These are phyloP conservation scores for Juncus inflexus DNA, from an alignment of 176 grass and related monocot genomes.

Conservation along the genomic window DNA sequence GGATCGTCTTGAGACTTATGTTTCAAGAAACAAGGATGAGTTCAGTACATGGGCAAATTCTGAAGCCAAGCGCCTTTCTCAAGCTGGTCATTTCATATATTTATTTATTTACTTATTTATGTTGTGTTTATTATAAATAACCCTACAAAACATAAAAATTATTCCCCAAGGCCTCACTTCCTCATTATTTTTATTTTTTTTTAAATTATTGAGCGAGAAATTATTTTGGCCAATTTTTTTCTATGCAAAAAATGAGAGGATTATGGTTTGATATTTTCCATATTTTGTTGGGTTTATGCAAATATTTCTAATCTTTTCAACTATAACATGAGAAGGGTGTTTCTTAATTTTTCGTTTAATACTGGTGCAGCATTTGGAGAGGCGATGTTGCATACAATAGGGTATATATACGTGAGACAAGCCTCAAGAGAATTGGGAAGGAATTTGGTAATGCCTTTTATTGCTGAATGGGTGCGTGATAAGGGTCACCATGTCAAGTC, in stretches of 20 bases:
- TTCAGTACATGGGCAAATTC: conserved; percentile 75
- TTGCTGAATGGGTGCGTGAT: conserved; percentile 96
- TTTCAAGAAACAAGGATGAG: conserved; percentile 46
- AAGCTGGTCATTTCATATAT: conserved; percentile 48
- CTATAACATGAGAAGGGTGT: not conserved
- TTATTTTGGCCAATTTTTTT: too few relatives aligned
- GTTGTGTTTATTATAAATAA: not conserved
- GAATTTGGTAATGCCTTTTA: conserved; percentile 84
- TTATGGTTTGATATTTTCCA: too few relatives aligned
- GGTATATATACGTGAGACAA: conserved; percentile 91
- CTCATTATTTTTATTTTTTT: not conserved
- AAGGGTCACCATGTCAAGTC: conserved; percentile 90
- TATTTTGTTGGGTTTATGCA: too few relatives aligned
- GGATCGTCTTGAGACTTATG: conserved; percentile 65
- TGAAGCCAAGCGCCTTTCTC: conserved; percentile 66
- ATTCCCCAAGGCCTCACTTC: not conserved
- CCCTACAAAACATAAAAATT: too few relatives aligned
- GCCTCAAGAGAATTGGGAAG: conserved; percentile 79
- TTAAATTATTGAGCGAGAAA: not conserved
- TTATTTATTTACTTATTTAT: not conserved
- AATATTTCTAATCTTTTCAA: too few relatives aligned
- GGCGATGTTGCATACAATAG: conserved; percentile 92
- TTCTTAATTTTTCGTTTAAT: conserved; percentile 5
- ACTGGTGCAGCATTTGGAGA: conserved; percentile 81
- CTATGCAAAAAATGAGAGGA: too few relatives aligned